Percentiles rank a stretch among this genome's conserved stretches.
Evolutionary conservation across 1,284 basidiomycete genomes (phyloP).

Genomic region (Phellinidium pouzarii): DNA sequence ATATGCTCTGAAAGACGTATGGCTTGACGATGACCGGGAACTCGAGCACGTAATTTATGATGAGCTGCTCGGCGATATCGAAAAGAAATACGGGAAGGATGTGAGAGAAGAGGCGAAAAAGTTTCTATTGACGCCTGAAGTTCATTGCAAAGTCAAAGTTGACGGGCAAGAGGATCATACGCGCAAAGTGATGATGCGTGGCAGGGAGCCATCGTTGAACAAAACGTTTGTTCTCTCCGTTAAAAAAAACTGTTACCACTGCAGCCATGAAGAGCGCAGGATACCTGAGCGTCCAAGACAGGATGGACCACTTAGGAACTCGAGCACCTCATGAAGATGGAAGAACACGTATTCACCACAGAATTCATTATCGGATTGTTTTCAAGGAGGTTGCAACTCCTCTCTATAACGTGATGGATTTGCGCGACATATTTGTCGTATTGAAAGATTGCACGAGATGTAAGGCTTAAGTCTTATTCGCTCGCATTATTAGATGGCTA

Average conservation of each 20-base stretch:
- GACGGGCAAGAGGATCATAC: slow-evolving; percentile 5
- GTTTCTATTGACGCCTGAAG: neutral
- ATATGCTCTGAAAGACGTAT: neutral
- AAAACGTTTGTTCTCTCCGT: neutral
- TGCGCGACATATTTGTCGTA: neutral
- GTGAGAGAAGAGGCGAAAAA: neutral
- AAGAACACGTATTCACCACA: neutral
- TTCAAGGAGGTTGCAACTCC: neutral
- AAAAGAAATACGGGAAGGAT: neutral
- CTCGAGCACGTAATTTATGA: slow-evolving; percentile 1
- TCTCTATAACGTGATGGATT: neutral
- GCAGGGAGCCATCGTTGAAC: neutral
- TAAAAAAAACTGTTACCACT: too few relatives aligned
- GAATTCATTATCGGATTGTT: neutral
- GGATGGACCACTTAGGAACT: neutral
- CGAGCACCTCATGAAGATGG: neutral
- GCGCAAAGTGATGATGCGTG: slow-evolving; percentile 1
- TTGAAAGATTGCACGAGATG: neutral
- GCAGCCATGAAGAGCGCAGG: too few relatives aligned
- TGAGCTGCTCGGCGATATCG: neutral
- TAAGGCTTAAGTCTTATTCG: neutral
- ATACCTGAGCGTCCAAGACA: neutral
- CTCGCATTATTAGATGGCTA: neutral
- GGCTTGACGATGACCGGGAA: neutral
- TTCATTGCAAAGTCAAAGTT: neutral